Evolutionary conservation across 208 protist genomes (phyloP), one percentile per base, ranked within the genome.

Genomic region (Zelonia costaricensis): DNA sequence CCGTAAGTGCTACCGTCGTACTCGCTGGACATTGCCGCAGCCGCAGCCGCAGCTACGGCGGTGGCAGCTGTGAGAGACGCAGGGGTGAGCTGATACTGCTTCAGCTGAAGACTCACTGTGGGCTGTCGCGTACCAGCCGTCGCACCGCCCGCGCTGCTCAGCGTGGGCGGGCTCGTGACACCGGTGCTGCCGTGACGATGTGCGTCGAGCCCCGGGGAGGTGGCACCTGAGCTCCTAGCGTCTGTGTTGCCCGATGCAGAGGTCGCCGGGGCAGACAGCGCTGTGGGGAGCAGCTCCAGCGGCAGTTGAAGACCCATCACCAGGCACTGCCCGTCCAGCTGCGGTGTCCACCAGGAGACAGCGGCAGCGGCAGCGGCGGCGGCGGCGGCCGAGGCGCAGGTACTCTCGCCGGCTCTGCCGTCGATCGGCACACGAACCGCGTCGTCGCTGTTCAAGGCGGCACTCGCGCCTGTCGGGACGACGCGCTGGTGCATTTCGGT

Each of bases 341-440:
- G 47, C 20, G 58, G 49, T 4, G 56, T 36, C 66, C 66, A 72
- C 66, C 66, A 65, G 18, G 57, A n/a, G n/a, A n/a, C n/a, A n/a
- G n/a, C n/a, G n/a, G n/a, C 15, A n/a, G 10, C 47, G 1, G 53
- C 43, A 8, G 47, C 52, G 31, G 55, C 55, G 4, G 40, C 42
- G n/a, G n/a, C n/a, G n/a, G n/a, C 57, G n/a, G 57, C 38, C 22
- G 1, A 4, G n/a, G n/a, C n/a, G n/a, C n/a, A n/a, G n/a, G n/a
- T n/a, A n/a, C n/a, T n/a, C n/a, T n/a, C n/a, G n/a, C n/a, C n/a
- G n/a, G n/a, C n/a, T n/a, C n/a, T n/a, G n/a, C n/a, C n/a, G n/a
- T n/a, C n/a, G n/a, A n/a, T n/a, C n/a, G n/a, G n/a, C n/a, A n/a
- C n/a, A n/a, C n/a, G n/a, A n/a, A n/a, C n/a, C n/a, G n/a, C n/a